phyloP scores from a whole-genome alignment of 345 rosid genomes.

The Populus tremula region DNA sequence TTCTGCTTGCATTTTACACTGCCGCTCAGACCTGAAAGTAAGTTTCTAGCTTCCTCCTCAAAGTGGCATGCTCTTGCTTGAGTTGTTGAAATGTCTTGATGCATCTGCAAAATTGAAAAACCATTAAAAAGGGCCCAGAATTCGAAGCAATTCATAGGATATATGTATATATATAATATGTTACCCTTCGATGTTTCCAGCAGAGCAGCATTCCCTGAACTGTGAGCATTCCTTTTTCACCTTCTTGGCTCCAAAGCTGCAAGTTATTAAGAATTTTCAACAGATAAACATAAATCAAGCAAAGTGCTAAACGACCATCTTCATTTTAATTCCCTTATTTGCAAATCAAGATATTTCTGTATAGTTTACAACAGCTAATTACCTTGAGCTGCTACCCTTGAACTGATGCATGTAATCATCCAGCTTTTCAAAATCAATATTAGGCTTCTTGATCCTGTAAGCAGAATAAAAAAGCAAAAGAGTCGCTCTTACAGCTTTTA shows the following conservation, averaged over 20 bases:
- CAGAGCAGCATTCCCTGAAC: slow-evolving; percentile 26
- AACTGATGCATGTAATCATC: slow-evolving; percentile 49
- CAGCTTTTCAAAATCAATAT: slow-evolving; percentile 31
- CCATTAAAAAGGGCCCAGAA: neutral
- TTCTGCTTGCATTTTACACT: neutral
- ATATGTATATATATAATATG: too few species aligned
- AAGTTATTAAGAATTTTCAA: neutral
- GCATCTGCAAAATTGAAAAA: slow-evolving; percentile 27
- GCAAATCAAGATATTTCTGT: neutral
- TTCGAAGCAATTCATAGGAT: neutral
- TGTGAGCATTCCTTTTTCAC: slow-evolving; percentile 30
- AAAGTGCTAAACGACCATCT: neutral
- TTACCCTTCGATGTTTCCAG: slow-evolving; percentile 35
- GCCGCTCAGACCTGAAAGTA: slow-evolving; percentile 37
- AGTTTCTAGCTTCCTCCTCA: slow-evolving; percentile 41
- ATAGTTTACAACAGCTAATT: neutral
- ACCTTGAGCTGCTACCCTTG: slow-evolving; percentile 54
- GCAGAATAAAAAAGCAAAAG: neutral
- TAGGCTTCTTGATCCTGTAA: slow-evolving; percentile 25
- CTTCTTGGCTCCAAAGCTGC: slow-evolving; percentile 43
- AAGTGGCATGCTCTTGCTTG: slow-evolving; percentile 39
- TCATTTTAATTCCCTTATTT: too few species aligned
- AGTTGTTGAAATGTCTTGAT: slow-evolving; percentile 29
- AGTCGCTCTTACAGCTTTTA: neutral
- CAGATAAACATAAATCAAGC: neutral